Percentiles rank a stretch among this genome's conserved stretches.
Evolutionary conservation across 2,329 filamentous ascomycete genomes (phyloP).

Genomic region (Fusarium albosuccineum): DNA sequence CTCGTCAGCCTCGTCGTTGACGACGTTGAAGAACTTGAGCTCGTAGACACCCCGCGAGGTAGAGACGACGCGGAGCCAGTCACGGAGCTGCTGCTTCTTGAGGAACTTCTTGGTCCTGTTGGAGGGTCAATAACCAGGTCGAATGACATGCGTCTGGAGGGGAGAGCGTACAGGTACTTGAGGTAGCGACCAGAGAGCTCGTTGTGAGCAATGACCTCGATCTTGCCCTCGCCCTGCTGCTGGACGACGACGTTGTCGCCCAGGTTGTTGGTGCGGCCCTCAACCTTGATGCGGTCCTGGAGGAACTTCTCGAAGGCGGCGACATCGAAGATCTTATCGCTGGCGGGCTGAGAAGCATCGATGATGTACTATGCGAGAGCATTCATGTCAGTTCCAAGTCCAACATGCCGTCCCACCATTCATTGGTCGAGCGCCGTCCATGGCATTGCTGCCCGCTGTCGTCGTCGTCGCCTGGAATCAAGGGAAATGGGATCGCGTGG

Average conservation of each 20-base stretch:
- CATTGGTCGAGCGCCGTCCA: too few relatives aligned
- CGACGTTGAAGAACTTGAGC: conserved; percentile 99
- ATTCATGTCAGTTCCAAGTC: conserved; percentile 29
- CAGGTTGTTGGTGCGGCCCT: conserved; percentile 97
- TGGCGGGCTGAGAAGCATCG: conserved; percentile 97
- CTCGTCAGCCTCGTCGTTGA: conserved; percentile 97
- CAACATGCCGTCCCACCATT: background rate
- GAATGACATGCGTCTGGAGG: background rate
- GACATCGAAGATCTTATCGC: conserved; percentile 99
- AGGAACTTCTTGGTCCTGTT: conserved; percentile 99
- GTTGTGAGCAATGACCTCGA: conserved; percentile 97
- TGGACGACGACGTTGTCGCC: conserved; percentile 92
- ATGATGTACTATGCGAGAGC: conserved; percentile 83
- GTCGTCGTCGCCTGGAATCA: background rate
- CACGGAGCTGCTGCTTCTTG: conserved; percentile 99
- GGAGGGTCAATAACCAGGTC: conserved; percentile 5
- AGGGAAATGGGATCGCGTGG: background rate
- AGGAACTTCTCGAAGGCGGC: conserved; percentile 99
- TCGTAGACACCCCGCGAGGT: conserved; percentile 99
- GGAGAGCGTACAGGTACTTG: conserved; percentile 91
- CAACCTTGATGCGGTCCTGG: conserved; percentile 99
- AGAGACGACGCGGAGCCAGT: conserved; percentile 99
- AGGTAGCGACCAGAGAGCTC: conserved; percentile 99
- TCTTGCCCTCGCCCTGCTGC: conserved; percentile 95
- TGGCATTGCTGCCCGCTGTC: conserved; percentile 1